Evolutionary conservation across 1,284 basidiomycete genomes (phyloP), one percentile per base, ranked within the genome.

Genomic region (Sanguinoderma infundibulare): DNA sequence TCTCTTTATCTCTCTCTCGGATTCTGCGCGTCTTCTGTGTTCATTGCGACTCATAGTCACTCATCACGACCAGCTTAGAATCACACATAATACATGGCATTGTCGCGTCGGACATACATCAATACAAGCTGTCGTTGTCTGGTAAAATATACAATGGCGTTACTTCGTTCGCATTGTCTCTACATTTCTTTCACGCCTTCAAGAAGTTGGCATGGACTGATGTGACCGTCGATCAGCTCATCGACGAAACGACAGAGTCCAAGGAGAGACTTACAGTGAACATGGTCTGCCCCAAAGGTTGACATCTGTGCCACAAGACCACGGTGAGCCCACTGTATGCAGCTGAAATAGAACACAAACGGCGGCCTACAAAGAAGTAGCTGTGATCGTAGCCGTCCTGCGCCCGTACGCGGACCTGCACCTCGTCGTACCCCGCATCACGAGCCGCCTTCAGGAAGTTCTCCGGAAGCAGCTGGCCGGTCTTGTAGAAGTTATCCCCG

Each of bases 361-460:
- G 38, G 84, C 93, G 74, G 17, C 38, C 10, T 71, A 95, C 94
- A 71, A 97, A 97, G 77, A 89, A 97, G 76, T 96, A 96, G 63
- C 86, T 88, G 76, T 98, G 97, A 74, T 99, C 96, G 73, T 98
- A 98, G 10, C 90, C 95, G 53, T 92, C 90, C 60, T 97, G 94
- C 65, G 86, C 82, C 64, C 93, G 83, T 20, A 98, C 88, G 55
- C 86, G 79, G 9, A 98, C 92, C 72, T 92, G 86, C n/a, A 85
- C 81, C 65, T 91, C 86, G 53, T 87, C 85, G 67, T 91, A 86
- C 1, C 92, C 92, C 8, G 87, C 83, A 57, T 87, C 83, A 59
- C 90, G 81, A 2, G 93, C 91, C 0, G 90, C 92, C 68, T 87
- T 85, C 59, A 91, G 75, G 73, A 99, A 94, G 71, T 92, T 89